Base-by-base conservation (phyloP, 805 yeast genomes). In the Geotrichum ghanense region DNA sequence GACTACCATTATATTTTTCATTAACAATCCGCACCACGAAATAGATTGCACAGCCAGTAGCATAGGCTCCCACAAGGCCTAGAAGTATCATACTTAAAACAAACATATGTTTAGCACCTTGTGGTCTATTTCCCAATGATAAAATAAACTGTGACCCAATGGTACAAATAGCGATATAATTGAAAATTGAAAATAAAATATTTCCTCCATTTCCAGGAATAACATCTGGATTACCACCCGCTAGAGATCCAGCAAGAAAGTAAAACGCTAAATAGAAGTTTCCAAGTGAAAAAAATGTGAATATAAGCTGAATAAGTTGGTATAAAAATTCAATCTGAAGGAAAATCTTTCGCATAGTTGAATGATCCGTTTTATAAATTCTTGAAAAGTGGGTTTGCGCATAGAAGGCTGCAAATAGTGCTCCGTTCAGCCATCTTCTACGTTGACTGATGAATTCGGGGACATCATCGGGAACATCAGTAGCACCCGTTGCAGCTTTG, bases 351-450 rank as follows among this genome's bases (percentile, higher is more conserved):
- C 98, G 75, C n/a, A 76, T 53, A 7, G 74, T 58, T 1, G 95
- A 83, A 64, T 92, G 99, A 56, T 81, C 83, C 0, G 96, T 85
- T 50, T 75, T 69, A 95, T 96, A 90, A 47, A 92, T 83, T 56
- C 84, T 84, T 47, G 78, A 73, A 73, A 89, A 86, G 61, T 89
- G 95, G 47, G 84, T 59, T 53, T 85, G 86, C 2, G 97, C 80
- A 62, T 83, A 92, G 47, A 89, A 71, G 3, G 97, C 97, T 0
- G 99, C 97, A 68, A 92, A 92, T 60, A 92, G 76, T 1, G 98
- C 95, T 62, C 99, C 99, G 64, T 90, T 90, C 51, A 90, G 74
- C 98, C 98, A 90, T 71, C 98, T 80, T 70, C 98, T 82, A 69
- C 98, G 81, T 69, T 90, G 98, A 47, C 92, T 77, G 45, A 90